Conservation (phyloP, 495 filamentous ascomycete genomes). For the Thermothielavioides terrestris region DNA sequence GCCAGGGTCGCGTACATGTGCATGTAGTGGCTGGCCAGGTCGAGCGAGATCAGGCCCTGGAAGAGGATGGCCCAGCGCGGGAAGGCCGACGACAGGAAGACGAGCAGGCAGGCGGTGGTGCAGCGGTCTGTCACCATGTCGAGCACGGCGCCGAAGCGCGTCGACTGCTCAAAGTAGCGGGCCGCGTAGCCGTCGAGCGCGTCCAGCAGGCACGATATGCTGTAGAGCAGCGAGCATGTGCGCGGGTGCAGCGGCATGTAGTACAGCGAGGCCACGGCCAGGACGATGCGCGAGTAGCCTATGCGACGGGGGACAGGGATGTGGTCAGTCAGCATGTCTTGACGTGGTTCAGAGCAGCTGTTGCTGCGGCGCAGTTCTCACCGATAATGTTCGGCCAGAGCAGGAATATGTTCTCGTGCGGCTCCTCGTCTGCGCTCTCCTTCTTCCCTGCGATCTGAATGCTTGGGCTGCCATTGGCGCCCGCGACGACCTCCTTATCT, state of each 20-base stretch:
- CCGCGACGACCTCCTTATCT: constrained; percentile 8
- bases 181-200: constrained; percentile 89
- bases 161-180: constrained; percentile 79
- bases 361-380: constrained; percentile 33
- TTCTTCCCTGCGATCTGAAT: constrained; percentile 11
- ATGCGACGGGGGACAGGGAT: too few species aligned
- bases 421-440: constrained; percentile 14
- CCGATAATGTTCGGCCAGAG: constrained; percentile 93
- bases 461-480: constrained; percentile 22
- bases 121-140: constrained; percentile 94
- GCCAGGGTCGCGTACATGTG: constrained; percentile 92
- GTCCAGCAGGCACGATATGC: constrained; percentile 85
- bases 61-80: constrained; percentile 88
- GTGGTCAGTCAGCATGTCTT: neutral
- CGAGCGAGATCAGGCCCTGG: constrained; percentile 83
- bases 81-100: constrained; percentile 87
- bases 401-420: constrained; percentile 83
- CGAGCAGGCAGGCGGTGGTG: constrained; percentile 86
- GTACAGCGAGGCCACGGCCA: constrained; percentile 87
- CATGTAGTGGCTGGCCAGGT: constrained; percentile 94
- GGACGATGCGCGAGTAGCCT: constrained; percentile 85
- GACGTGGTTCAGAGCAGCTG: neutral
- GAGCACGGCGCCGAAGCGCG: constrained; percentile 87
- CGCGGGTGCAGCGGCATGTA: constrained; percentile 97
- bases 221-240: constrained; percentile 87